These are phyloP conservation scores for Pythium coloratum DNA, from an alignment of 352 stramenopile species.

Conservation along the genomic window DNA sequence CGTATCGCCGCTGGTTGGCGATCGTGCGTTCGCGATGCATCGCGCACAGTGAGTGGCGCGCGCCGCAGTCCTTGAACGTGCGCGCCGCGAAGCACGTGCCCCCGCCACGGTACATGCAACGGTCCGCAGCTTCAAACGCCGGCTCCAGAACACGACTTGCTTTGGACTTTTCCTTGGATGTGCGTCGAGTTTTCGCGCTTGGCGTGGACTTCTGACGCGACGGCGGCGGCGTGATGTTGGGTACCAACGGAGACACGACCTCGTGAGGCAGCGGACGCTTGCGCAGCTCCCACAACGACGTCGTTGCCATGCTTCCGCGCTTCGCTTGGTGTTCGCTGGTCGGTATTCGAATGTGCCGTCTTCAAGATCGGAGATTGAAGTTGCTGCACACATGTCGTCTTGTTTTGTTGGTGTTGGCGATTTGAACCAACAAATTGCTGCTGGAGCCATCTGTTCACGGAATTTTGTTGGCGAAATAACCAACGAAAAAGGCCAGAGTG, in stretches of 20 bases:
- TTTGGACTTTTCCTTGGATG: neutral
- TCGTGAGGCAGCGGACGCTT: constrained; percentile 13
- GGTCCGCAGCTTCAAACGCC: neutral
- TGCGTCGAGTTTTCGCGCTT: neutral
- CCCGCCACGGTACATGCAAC: constrained; percentile 15
- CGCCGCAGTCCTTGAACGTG: constrained; percentile 17
- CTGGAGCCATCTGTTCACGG: neutral
- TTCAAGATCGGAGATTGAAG: constrained; percentile 1
- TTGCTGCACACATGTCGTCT: neutral
- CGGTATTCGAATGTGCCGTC: neutral
- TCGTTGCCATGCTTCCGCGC: neutral
- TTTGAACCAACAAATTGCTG: neutral
- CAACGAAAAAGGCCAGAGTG: constrained; percentile 19
- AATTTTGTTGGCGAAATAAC: neutral
- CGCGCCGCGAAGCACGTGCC: constrained; percentile 8
- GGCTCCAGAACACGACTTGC: neutral
- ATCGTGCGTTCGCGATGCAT: constrained; percentile 22
- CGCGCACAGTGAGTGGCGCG: constrained; percentile 24
- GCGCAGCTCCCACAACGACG: constrained; percentile 23
- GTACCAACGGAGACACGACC: neutral
- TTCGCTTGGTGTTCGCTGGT: neutral
- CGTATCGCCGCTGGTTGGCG: constrained; percentile 22
- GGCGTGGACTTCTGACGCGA: neutral
- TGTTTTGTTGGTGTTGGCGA: constrained; percentile 2
- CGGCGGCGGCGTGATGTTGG: neutral